Evolutionary conservation across 208 protist species (phyloP).

Genomic region (Trypanosoma lewisi): DNA sequence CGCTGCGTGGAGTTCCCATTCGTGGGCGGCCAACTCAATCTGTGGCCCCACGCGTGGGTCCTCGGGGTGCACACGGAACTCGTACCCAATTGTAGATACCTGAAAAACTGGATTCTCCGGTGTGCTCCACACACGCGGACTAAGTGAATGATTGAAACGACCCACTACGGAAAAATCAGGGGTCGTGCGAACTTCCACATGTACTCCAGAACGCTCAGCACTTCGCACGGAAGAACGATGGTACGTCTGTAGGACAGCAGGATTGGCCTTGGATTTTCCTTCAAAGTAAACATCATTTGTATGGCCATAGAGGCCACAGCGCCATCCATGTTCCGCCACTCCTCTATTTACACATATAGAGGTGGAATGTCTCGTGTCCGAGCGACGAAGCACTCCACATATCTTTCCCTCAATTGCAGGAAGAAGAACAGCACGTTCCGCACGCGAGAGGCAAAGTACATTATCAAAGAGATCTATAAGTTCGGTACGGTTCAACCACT

Average conservation of each 20-base stretch:
- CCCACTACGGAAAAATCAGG: constrained; percentile 82
- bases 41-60: constrained; percentile 76
- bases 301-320: constrained; percentile 79
- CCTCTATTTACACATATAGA: constrained; percentile 70
- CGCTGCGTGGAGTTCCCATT: constrained; percentile 80
- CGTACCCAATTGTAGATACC: constrained; percentile 77
- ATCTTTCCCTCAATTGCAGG: constrained; percentile 63
- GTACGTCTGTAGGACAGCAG: constrained; percentile 50
- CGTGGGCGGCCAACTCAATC: constrained; percentile 61
- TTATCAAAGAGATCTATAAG: constrained; percentile 53
- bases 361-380: constrained; percentile 63
- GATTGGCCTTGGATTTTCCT: constrained; percentile 73
- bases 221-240: constrained; percentile 54
- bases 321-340: constrained; percentile 73
- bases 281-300: constrained; percentile 90
- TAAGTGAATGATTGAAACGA: constrained; percentile 45
- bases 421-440: constrained; percentile 63
- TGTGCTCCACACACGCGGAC: constrained; percentile 78
- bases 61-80: constrained; percentile 87
- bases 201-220: constrained; percentile 56
- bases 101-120: constrained; percentile 68
- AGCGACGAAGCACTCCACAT: constrained; percentile 79
- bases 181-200: constrained; percentile 59
- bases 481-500: constrained; percentile 59
- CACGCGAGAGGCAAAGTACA: constrained; percentile 39